Base-by-base conservation (phyloP, 1,284 basidiomycete genomes). In the Microbotryomycetes sp. region DNA sequence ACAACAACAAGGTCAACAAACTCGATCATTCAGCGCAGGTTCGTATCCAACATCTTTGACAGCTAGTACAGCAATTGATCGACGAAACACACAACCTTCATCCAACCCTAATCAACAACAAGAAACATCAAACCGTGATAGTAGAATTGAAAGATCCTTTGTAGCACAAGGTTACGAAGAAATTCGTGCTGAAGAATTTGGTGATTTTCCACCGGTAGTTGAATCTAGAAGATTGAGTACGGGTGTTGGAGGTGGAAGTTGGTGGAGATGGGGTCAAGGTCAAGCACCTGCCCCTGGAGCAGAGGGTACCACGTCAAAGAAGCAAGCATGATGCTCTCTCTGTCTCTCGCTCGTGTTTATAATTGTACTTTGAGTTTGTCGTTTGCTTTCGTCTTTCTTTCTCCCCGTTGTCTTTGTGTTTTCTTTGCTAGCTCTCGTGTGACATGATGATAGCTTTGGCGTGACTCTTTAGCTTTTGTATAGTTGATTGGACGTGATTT, bases 121-220 rank as follows among this genome's bases (percentile, higher is more conserved):
- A n/a, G 15, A 46, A 46, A 15, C 15, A 25, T 19, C 23, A n/a
- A n/a, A 16, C 15, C 46, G 28, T 45, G 64, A 58, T n/a, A 22
- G 28, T 26, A 19, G 64, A 16, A 45, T 60, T 45, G 45, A 55
- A 23, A 14, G 42, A 7, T 58, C 57, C n/a, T 56, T 63, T 7
- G 60, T 50, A 3, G 59, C 56, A 16, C 56, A 47, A 16, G 59
- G 36, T n/a, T 62, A 60, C 47, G 66, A 67, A 29, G 64, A 58
- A 54, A 56, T 62, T 15, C 29, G 25, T 23, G 53, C 23, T n/a
- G 54, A 36, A 22, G 57, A 56, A 26, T 26, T 53, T 32, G 15
- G 26, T 3, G 23, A 23, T 19, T 42, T 42, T 42, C 36, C 23
- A 29, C 7, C 49, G 12, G 49, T 19, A 5, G 49, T 26, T 4